Evolutionary conservation across 1,284 basidiomycete genomes (phyloP), one percentile per base, ranked within the genome.

Genomic region (Ganoderma boninense): DNA sequence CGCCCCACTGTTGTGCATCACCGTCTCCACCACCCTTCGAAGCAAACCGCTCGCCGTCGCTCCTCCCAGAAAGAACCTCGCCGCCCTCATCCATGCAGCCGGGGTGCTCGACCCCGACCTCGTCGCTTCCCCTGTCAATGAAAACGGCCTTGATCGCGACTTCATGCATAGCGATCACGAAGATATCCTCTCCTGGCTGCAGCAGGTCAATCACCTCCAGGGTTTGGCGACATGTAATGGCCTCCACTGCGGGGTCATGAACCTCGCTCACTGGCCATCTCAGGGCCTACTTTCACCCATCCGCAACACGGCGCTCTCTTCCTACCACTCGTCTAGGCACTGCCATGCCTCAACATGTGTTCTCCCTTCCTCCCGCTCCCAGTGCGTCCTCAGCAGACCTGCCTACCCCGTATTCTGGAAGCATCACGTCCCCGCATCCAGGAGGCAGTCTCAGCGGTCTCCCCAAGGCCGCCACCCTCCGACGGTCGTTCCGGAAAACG

Each of bases 401-500:
- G 29, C 14, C 81, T 82, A 4, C 82, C 84, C 16, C 84, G 84
- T 32, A 85, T 84, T 2, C 83, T 83, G 6, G 83, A 82, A 54
- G 83, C 80, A 60, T 69, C 67, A 44, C 68, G 40, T 46, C 69
- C 49, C 73, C 76, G 7, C 69, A 76, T 0, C 38, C 66, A 14
- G 68, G 70, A 2, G 35, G 40, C 14, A 44, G 40, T 40, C 60
- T 62, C 23, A 72, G 68, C 20, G 63, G 63, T 40, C 68, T 75
- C 6, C 73, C 77, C 20, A 67, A 74, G 57, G 70, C 74, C 1
- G 86, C 91, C 1, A 92, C 93, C 0, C 82, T 97, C 14, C 90
- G 94, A 62, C 96, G 95, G 80, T 94, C 94, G 1, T 96, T 90
- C 80, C 87, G 95, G n/a, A 92, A 93, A 74, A 91, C 92, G 0